Percentiles rank a stretch among this genome's conserved stretches.
Evolutionary conservation across 768 basidiomycete genomes (phyloP).

Genomic region (Crucibulum laeve): DNA sequence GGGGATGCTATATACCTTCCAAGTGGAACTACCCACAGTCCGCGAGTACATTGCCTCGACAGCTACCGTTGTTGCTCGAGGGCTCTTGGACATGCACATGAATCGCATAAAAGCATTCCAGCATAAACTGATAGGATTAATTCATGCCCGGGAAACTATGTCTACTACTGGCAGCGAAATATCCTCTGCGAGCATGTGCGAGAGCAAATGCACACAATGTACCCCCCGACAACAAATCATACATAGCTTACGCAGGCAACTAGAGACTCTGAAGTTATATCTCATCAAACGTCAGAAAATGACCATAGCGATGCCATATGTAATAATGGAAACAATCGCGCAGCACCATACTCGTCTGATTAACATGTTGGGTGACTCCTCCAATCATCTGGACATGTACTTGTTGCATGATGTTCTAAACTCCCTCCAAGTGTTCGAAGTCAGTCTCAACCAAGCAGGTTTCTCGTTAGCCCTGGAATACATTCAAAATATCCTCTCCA

Average conservation of each 20-base stretch:
- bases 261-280: constrained; percentile 8
- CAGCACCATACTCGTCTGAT: constrained; percentile 11
- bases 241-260: constrained; percentile 8
- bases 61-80: constrained; percentile 23
- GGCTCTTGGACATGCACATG: constrained; percentile 27
- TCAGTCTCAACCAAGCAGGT: constrained; percentile 23
- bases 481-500: constrained; percentile 15
- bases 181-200: no score
- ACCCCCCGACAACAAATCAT: constrained; percentile 1
- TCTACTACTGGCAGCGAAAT: not conserved
- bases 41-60: constrained; percentile 23
- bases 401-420: constrained; percentile 15
- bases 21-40: constrained; percentile 17
- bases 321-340: constrained; percentile 14
- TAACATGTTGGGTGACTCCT: constrained; percentile 10
- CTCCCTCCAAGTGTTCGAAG: constrained; percentile 18
- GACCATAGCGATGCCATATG: constrained; percentile 12
- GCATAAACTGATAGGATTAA: constrained; percentile 12
- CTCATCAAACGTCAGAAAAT: constrained; percentile 7
- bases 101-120: constrained; percentile 19
- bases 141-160: constrained; percentile 3
- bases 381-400: constrained; percentile 6
- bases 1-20: constrained; percentile 17
- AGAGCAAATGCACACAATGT: no score
- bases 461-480: constrained; percentile 26